These are phyloP conservation scores for Croton setiger DNA, from an alignment of 441 rosid genomes.

Conservation along the genomic window DNA sequence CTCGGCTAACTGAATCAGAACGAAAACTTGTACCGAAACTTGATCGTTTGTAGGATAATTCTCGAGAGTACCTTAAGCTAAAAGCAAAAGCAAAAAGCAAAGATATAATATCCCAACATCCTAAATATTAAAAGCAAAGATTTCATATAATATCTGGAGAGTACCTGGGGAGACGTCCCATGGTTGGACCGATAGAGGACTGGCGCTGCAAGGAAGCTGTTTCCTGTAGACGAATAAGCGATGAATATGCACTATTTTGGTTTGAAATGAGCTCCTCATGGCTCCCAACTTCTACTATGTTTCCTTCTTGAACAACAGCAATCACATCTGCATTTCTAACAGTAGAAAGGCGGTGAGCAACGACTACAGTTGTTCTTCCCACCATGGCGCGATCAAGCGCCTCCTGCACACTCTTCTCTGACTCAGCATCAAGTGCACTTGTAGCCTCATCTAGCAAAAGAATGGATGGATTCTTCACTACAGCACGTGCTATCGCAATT, in stretches of 20 bases:
- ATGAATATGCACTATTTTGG: conserved; percentile 55
- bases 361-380: conserved; percentile 84
- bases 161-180: conserved; percentile 64
- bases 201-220: conserved; percentile 49
- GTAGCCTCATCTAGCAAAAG: conserved; percentile 95
- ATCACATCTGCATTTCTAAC: conserved; percentile 80
- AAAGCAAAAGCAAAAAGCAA: neutral
- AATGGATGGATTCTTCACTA: conserved; percentile 80
- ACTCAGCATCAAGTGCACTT: conserved; percentile 88
- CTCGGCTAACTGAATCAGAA: conserved; percentile 61
- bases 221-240: conserved; percentile 79
- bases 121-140: neutral
- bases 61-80: conserved; percentile 60
- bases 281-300: conserved; percentile 80
- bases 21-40: conserved; percentile 72
- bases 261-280: conserved; percentile 73
- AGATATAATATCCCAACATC: neutral
- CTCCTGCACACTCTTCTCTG: conserved; percentile 92
- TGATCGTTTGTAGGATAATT: conserved; percentile 57
- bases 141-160: too few species aligned
- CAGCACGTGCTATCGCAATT: conserved; percentile 83
- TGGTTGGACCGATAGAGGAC: conserved; percentile 49
- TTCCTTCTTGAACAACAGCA: conserved; percentile 73
- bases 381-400: conserved; percentile 91
- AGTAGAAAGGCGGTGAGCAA: conserved; percentile 89